Evolutionary conservation across 495 filamentous ascomycete species (phyloP).

Genomic region (Aspergillus campestris): DNA sequence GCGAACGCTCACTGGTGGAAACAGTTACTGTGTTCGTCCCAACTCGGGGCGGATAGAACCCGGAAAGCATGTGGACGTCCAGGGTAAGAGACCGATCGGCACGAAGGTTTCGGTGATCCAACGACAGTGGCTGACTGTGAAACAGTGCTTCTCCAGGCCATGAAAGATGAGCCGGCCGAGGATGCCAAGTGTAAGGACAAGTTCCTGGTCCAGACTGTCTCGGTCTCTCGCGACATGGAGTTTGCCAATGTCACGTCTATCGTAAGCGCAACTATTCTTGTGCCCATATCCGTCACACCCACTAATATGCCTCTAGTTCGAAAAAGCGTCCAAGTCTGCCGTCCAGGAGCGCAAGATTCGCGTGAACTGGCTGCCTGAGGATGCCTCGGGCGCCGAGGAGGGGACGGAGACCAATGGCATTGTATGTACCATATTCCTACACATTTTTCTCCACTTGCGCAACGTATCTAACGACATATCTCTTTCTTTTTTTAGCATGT

Average conservation of each 20-base stretch:
- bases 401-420: constrained; percentile 36
- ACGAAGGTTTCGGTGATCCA: not conserved
- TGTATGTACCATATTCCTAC: constrained; percentile 21
- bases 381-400: constrained; percentile 34
- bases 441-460: not conserved
- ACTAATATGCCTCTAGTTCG: constrained; percentile 41
- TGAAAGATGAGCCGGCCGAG: constrained; percentile 85
- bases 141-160: constrained; percentile 86
- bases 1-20: not conserved
- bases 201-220: constrained; percentile 92
- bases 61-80: constrained; percentile 80
- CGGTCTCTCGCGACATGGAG: constrained; percentile 76
- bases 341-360: constrained; percentile 94
- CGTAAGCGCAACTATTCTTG: constrained; percentile 41
- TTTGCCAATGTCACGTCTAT: constrained; percentile 68
- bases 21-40: constrained; percentile 95
- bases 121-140: not conserved
- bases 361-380: constrained; percentile 64
- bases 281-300: not conserved
- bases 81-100: constrained; percentile 51
- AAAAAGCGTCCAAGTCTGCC: constrained; percentile 63
- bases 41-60: constrained; percentile 94
- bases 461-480: not conserved
- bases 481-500: constrained; percentile 10
- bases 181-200: constrained; percentile 94